phyloP scores from a whole-genome alignment of 2,329 filamentous ascomycete species.

The Trichoderma breve region DNA sequence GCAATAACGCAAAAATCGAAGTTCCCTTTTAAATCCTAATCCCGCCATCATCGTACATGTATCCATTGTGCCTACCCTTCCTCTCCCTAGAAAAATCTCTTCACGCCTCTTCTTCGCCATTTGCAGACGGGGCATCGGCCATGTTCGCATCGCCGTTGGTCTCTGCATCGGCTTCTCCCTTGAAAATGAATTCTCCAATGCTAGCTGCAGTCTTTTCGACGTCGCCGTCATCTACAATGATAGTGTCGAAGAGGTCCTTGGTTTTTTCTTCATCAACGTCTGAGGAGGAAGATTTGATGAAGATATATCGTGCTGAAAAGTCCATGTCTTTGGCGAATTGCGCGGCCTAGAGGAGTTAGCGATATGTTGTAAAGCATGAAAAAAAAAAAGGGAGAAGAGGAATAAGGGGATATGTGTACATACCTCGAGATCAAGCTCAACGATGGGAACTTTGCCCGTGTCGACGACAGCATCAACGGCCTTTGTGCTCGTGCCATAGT shows the following conservation, averaged over 20 bases:
- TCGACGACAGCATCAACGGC: constrained; percentile 51
- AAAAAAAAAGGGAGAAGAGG: not conserved
- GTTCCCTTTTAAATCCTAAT: not conserved
- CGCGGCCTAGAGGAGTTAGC: constrained; percentile 42
- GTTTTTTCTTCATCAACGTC: constrained; percentile 30
- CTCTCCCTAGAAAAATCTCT: too few species aligned
- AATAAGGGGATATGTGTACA: constrained; percentile 23
- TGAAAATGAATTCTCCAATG: constrained; percentile 32
- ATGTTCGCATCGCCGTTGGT: constrained; percentile 23
- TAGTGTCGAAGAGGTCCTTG: constrained; percentile 30
- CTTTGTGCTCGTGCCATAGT: constrained; percentile 57
- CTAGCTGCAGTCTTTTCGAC: constrained; percentile 24
- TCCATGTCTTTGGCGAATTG: constrained; percentile 58
- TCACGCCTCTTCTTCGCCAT: not conserved
- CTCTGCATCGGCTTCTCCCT: constrained; percentile 6
- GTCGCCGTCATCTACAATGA: constrained; percentile 30
- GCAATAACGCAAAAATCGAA: not conserved
- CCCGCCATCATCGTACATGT: not conserved
- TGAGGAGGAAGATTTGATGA: constrained; percentile 45
- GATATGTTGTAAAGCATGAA: not conserved
- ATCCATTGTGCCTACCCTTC: not conserved
- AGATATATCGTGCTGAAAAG: constrained; percentile 55
- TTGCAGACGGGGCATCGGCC: constrained; percentile 20
- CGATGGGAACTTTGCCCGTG: constrained; percentile 58
- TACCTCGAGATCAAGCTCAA: constrained; percentile 55